Base-by-base conservation (phyloP, 139 green algal species). In the Edaphochlamys debaryana region DNA sequence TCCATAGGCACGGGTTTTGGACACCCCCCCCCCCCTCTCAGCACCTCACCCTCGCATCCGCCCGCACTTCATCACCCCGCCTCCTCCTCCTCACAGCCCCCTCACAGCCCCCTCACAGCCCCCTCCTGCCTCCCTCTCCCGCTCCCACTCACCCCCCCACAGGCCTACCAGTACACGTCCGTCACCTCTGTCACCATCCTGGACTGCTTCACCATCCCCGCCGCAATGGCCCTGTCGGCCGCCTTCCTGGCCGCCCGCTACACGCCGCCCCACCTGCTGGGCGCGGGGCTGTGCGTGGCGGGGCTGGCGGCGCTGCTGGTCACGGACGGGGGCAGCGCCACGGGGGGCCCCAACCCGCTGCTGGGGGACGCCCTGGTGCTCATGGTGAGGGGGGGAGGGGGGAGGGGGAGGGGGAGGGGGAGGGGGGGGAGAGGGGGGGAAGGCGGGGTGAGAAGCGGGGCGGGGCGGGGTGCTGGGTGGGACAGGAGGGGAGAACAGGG, bases 131-230 rank as follows among this genome's bases (percentile, higher is more conserved):
- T 4, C 23, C 66, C 9, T 4, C 22, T 62, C 30, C 40, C 17
- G 8, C 42, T 30, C 74, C 74, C 29, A 0, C 37, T 11, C 58
- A 3, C 29, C n/a, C 62, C 6, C 23, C 37, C 69, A 19, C 68
- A 86, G 79, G 91, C 93, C 19, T 95, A 92, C 79, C 89, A 94
- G 71, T 96, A 93, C 90, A 98, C 94, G n/a, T 93, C 84, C 37
- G 85, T 98, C n/a, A 96, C 94, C 8, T 92, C 76, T 22, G 94
- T 98, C 7, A 94, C 89, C 0, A 86, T 98, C 17, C 91, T 98
- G 3, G 94, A 98, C 86, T 95, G 85, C 82, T 94, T 91, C 69
- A 93, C 95, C 40, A 94, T 98, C 45, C 95, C 95, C 20, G 79
- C 75, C 1, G 91, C 90, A 11, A 91, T 96, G 88, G 48, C 86